Evolutionary conservation across 2,329 filamentous ascomycete species (phyloP).

Genomic region (Colletotrichum acutatum): DNA sequence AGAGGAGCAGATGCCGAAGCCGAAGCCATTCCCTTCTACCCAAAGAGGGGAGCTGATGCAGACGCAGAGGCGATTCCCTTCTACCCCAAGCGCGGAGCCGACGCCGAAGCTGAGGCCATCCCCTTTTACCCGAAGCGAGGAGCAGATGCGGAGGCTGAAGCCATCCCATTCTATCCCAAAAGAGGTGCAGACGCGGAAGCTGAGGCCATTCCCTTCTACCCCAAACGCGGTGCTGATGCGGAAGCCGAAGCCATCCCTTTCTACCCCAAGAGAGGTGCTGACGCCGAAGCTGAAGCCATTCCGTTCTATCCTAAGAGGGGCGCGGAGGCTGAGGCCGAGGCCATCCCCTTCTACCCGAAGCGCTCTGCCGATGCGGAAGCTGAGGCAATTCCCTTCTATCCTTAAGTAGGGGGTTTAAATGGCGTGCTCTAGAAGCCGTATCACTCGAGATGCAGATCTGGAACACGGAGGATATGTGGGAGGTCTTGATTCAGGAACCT

Average conservation of each 20-base stretch:
- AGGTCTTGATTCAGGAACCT: background rate
- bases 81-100: background rate
- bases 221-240: background rate
- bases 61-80: constrained; percentile 4
- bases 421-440: background rate
- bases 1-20: background rate
- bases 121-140: background rate
- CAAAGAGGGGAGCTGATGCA: background rate
- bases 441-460: background rate
- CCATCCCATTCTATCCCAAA: background rate
- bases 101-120: background rate
- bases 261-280: background rate
- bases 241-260: background rate
- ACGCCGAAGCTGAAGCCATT: constrained; percentile 4
- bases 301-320: constrained; percentile 6
- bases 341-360: background rate
- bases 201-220: background rate
- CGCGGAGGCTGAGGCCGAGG: background rate
- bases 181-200: background rate
- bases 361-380: background rate
- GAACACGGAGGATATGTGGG: background rate
- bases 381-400: constrained; percentile 1
- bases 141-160: background rate
- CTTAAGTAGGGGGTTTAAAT: background rate
- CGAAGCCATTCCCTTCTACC: background rate